A percentile compares a stretch with the other conserved stretches of the same genome.
Evolutionary conservation across 768 basidiomycete genomes (phyloP).

Genomic region (Naganishia vishniacii): DNA sequence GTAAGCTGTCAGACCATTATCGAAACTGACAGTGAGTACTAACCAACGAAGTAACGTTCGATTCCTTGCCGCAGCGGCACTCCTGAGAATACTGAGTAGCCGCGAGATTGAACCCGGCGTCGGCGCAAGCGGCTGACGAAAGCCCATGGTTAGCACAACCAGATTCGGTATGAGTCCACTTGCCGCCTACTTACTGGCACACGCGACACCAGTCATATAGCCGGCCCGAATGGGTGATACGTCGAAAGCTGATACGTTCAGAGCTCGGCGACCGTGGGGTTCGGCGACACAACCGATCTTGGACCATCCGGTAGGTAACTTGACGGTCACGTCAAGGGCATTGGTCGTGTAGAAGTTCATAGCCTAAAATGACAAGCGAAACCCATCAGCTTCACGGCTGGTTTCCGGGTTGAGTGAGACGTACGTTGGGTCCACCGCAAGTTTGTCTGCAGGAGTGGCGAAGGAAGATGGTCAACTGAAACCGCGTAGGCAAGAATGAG

Average conservation of each 20-base stretch:
- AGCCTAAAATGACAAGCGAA: not conserved
- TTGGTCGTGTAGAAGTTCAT: conserved; percentile 8
- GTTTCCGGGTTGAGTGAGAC: not conserved
- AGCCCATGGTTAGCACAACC: not conserved
- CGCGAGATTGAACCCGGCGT: conserved; percentile 1
- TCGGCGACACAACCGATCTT: conserved; percentile 48
- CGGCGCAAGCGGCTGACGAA: not conserved
- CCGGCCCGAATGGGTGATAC: not conserved
- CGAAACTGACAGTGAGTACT: not conserved
- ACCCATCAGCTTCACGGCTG: not conserved
- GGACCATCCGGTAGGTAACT: conserved; percentile 41
- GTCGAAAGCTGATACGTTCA: conserved; percentile 22
- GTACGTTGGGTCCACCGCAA: conserved; percentile 64
- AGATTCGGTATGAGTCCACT: no score
- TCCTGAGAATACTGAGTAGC: conserved; percentile 9
- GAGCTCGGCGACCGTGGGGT: conserved; percentile 39
- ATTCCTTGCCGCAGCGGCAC: not conserved
- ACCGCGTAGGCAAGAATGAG: not conserved
- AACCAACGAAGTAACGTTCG: conserved; percentile 1
- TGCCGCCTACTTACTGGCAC: not conserved
- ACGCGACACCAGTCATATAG: conserved; percentile 10
- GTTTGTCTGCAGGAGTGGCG: conserved; percentile 1
- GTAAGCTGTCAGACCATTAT: not conserved
- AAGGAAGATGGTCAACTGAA: no score
- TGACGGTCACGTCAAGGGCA: conserved; percentile 21